Evolutionary conservation across 1,284 basidiomycete genomes (phyloP).

Genomic region (Butyriboletus appendiculatus): DNA sequence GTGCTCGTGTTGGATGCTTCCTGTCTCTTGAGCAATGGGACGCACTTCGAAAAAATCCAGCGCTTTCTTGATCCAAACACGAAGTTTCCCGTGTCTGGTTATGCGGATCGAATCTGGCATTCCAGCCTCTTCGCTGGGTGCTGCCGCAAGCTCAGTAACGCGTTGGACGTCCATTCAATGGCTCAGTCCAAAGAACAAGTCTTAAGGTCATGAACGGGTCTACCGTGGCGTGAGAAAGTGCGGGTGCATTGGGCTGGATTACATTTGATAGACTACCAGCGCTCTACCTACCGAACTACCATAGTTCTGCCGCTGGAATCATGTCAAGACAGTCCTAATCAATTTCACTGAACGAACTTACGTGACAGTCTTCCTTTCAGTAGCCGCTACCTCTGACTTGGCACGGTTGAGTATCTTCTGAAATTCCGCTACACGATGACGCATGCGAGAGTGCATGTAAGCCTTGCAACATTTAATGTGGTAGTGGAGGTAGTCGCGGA

Average conservation of each 20-base stretch:
- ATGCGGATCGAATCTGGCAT: constrained; percentile 48
- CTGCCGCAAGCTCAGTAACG: constrained; percentile 3
- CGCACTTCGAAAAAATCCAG: constrained; percentile 63
- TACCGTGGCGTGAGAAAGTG: constrained; percentile 25
- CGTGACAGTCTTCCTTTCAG: constrained; percentile 93
- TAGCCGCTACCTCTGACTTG: constrained; percentile 88
- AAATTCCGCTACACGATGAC: constrained; percentile 93
- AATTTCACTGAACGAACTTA: constrained; percentile 40
- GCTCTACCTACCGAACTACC: constrained; percentile 44
- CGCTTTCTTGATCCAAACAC: constrained; percentile 61
- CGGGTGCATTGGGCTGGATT: not conserved
- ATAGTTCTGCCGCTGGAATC: constrained; percentile 52
- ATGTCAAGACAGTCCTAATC: constrained; percentile 10
- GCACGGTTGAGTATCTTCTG: constrained; percentile 97
- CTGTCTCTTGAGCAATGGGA: constrained; percentile 7
- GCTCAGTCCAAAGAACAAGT: not conserved
- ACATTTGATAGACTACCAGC: not conserved
- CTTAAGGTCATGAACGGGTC: not conserved
- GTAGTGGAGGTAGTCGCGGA: constrained; percentile 98
- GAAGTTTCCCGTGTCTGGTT: constrained; percentile 64
- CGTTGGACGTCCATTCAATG: constrained; percentile 25
- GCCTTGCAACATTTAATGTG: constrained; percentile 99
- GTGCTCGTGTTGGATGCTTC: constrained; percentile 12
- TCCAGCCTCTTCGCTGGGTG: constrained; percentile 5
- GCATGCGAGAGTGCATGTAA: constrained; percentile 99